Base-by-base conservation (phyloP, 2,329 filamentous ascomycete genomes). In the Microdochium bolleyi region DNA sequence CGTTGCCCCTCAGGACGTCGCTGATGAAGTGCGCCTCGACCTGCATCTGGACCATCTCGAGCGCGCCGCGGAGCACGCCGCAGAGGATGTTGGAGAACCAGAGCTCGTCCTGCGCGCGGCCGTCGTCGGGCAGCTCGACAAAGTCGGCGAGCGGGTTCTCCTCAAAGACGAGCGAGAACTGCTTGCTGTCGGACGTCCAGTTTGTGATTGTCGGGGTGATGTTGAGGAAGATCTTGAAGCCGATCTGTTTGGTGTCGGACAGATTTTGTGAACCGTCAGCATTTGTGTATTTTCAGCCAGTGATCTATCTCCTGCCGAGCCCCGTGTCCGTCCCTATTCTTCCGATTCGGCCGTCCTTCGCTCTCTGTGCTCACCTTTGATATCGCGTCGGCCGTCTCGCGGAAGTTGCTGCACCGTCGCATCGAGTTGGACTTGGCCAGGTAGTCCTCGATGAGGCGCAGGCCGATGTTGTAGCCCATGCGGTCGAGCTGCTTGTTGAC, bases 11-110 rank as follows among this genome's bases (percentile, higher is more conserved):
- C 55, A 99, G 76, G 30, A 96, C 81, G 68, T 99, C 94, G 68
- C 89, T 96, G 64, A 95, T 88, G 67, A 97, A 99, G 66, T 95
- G 92, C 49, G 90, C 90, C 67, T 99, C 92, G 3, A 97, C 91
- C 70, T 97, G 94, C 90, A 97, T 96, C 79, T 97, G 92, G 64
- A 97, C 92, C 94, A 99, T 99, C 70, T 99, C 94, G 54, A 99
- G 71, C 1, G 92, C 87, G 14, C 94, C 94, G 60, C 94, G 80
- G 56, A 99, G 74, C 46, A 99, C 89, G 46, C 94, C 94, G 62
- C 94, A 96, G 46, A 97, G 80, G 53, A 99, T 95, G 70, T 97
- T 99, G 4, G 91, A 96, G 70, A 95, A 99, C 94, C 94, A 99
- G 38, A 99, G 76, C 73, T 97, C 92, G 64, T 96, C 92, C 70